Base-by-base conservation (phyloP, 768 basidiomycete genomes). In the Boletus speciosus region DNA sequence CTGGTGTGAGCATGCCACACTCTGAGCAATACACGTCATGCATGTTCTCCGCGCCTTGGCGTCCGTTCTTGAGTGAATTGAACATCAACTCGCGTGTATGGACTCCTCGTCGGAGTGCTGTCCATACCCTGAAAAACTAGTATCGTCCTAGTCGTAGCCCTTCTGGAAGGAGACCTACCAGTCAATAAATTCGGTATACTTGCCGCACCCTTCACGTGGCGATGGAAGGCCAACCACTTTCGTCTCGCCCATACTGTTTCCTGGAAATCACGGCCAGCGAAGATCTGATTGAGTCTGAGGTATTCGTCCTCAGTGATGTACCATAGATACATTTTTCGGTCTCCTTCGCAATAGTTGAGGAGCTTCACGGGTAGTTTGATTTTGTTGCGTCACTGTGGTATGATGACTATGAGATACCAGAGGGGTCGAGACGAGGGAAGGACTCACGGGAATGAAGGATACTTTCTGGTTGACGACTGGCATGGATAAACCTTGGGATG, bases 261-360 rank as follows among this genome's bases (percentile, higher is more conserved):
- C 29, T 60, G 59, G 46, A 60, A 49, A 8, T 60, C 59, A 4
- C 23, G 56, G 36, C 40, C 57, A 12, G 11, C 50, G 6, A 60
- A 59, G 25, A 60, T 40, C 19, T 59, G 6, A 21, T 49, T 60
- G 39, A 61, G 59, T 25, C 59, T 46, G 10, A 56, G 48, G 44
- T 60, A 61, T 40, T 61, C 59, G 41, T 56, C 54, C 47, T 61
- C 54, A 37, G 58, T 61, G 34, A 61, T 61, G 43, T 60, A 60
- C 58, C 59, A 60, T 3, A 61, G 51, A n/a, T 61, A 52, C 4
- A 25, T 19, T 0, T 50, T 21, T 6, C 29, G 11, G 15, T 16
- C 41, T 3, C 10, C 43, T 5, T 51, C 51, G 23, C n/a, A 16
- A 4, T 21, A 3, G 23, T 16, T 0, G 23, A 56, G 31, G 41